Evolutionary conservation across 352 stramenopile genomes (phyloP), one percentile per base, ranked within the genome.

Genomic region (Halophytophthora batemanensis): DNA sequence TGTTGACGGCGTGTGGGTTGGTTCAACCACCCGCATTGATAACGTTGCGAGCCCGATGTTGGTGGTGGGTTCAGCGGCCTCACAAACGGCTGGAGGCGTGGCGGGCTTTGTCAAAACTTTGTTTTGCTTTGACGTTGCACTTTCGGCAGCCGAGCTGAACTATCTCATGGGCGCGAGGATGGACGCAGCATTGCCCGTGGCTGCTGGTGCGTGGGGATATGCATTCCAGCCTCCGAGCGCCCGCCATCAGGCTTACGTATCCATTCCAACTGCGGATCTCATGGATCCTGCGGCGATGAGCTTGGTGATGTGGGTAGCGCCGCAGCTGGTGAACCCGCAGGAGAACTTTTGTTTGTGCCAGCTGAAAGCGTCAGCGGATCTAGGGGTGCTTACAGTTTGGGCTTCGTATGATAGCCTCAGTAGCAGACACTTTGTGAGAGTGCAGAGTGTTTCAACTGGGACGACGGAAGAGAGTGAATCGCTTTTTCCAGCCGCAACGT

Each of bases 41-140:
- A 52, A 56, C 64, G 44, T 69, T 39, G 46, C 50, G 23, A 62
- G 61, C 40, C 56, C 21, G 33, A 45, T 19, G 15, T 52, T 53
- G 55, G 66, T 49, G 52, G 58, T 39, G 22, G 61, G 46, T 25
- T 21, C 28, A 42, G 61, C 39, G 18, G 29, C 8, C 17, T 12
- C 34, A 2, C 38, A 59, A 6, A 49, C 47, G 7, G 45, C 69
- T 18, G 34, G 21, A 11, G 69, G 75, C 2, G 61, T 83, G 36
- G 59, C 64, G 25, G 67, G 69, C 2, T 41, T 53, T 10, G 34
- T 86, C 12, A 72, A 70, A 34, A 64, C 47, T 38, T 45, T 80
- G 33, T 86, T 86, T 61, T 35, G 59, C 19, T 84, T 73, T 31
- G 70, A 78, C 46, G 42, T 55, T 15, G 59, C 66, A 25, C 44